These are phyloP conservation scores for Eragrostis tef DNA, from an alignment of 202 grass and related monocot genomes.

Conservation along the genomic window DNA sequence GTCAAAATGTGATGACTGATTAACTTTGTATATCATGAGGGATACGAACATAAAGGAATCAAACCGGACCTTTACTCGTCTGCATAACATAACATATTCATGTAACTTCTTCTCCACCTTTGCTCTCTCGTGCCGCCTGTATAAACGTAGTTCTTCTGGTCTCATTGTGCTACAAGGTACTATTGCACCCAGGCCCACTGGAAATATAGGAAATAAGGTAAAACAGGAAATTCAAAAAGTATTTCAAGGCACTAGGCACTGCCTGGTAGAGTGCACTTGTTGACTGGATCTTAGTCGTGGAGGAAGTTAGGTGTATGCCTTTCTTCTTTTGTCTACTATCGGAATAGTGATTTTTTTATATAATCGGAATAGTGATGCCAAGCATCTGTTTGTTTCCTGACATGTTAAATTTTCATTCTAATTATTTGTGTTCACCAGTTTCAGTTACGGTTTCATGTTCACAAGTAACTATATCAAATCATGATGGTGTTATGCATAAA, in stretches of 20 bases:
- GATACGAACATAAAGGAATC: not conserved
- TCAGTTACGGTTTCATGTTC: not conserved
- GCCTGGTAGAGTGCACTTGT: no score
- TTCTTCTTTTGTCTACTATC: no score
- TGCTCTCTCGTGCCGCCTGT: slow-evolving; percentile 40
- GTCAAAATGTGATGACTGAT: not conserved
- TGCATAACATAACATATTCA: slow-evolving; percentile 46
- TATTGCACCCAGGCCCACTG: slow-evolving; percentile 34
- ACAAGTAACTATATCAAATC: not conserved
- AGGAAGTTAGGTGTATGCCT: no score
- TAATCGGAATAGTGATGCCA: no score
- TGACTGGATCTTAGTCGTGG: no score
- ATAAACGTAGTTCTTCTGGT: slow-evolving; percentile 36
- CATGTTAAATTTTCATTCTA: no score
- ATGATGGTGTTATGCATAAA: no score
- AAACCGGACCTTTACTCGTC: slow-evolving; percentile 46
- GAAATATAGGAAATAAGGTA: not conserved
- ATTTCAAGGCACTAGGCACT: no score
- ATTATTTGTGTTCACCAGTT: not conserved
- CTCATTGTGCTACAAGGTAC: slow-evolving; percentile 35
- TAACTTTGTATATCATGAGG: not conserved
- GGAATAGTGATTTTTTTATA: no score
- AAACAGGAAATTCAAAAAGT: not conserved
- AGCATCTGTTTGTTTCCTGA: no score
- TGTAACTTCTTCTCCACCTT: slow-evolving; percentile 41